phyloP scores from a whole-genome alignment of 2,329 filamentous ascomycete species.

The Hypomyces rosellus region DNA sequence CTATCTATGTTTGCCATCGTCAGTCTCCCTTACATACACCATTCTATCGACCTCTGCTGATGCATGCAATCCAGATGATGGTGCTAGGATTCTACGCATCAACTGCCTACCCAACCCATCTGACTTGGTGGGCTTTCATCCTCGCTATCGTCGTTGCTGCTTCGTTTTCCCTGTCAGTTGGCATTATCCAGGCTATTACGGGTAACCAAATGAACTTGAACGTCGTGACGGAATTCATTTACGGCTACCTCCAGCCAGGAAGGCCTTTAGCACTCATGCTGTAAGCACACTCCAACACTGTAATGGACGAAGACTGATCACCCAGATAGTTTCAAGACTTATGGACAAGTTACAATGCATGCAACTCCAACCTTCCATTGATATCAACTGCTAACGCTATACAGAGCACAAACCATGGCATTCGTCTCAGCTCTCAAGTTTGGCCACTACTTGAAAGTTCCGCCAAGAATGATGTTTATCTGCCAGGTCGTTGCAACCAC shows the following conservation, averaged over 20 bases:
- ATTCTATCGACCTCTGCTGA: background rate
- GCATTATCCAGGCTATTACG: conserved; percentile 64
- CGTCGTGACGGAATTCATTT: conserved; percentile 67
- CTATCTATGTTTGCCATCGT: conserved; percentile 50
- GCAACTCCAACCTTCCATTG: conserved; percentile 1
- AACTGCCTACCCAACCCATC: conserved; percentile 57
- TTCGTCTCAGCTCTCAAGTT: conserved; percentile 64
- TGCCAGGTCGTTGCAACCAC: conserved; percentile 60
- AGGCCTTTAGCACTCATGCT: conserved; percentile 68
- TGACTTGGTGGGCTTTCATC: conserved; percentile 68
- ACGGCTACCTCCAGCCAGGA: conserved; percentile 70
- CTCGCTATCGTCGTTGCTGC: conserved; percentile 59
- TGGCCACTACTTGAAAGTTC: conserved; percentile 68
- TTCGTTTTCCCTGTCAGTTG: conserved; percentile 58
- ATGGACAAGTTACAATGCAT: conserved; percentile 55
- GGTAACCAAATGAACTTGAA: conserved; percentile 68
- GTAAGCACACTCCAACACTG: conserved; percentile 28
- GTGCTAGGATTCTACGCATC: conserved; percentile 48
- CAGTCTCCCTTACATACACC: conserved; percentile 18
- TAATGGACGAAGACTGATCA: background rate
- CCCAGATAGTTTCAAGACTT: conserved; percentile 52
- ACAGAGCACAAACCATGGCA: conserved; percentile 53
- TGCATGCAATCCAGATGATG: conserved; percentile 39
- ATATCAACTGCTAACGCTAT: background rate
- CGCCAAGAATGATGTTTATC: conserved; percentile 60